Percentiles rank a stretch among this genome's conserved stretches.
These are phyloP conservation scores for Trametes villosa DNA, from an alignment of 768 basidiomycete genomes.

Conservation along the genomic window DNA sequence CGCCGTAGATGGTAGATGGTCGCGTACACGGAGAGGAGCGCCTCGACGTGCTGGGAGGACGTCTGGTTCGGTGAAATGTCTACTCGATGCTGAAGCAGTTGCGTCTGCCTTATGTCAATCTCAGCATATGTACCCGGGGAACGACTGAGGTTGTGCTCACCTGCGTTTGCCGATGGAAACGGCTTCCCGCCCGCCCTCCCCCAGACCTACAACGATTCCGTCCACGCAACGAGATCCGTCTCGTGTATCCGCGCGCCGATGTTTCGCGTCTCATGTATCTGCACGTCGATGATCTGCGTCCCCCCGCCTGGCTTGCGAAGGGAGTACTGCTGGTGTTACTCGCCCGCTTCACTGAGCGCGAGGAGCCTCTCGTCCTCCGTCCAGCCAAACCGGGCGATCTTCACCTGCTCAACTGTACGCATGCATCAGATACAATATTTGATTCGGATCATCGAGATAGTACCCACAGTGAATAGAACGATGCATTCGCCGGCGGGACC, in stretches of 20 bases:
- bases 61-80: slow-evolving; percentile 90
- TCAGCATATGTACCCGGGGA: background rate
- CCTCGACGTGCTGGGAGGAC: slow-evolving; percentile 26
- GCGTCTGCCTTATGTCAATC: slow-evolving; percentile 56
- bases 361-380: slow-evolving; percentile 78
- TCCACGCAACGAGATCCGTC: slow-evolving; percentile 84
- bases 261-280: no score
- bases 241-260: slow-evolving; percentile 86
- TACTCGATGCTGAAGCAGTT: slow-evolving; percentile 84
- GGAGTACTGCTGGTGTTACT: no score
- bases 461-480: no score
- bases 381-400: slow-evolving; percentile 84
- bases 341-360: slow-evolving; percentile 89
- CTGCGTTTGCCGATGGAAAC: slow-evolving; percentile 74
- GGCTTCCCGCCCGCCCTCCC: no score
- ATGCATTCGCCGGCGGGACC: slow-evolving; percentile 77
- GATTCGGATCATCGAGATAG: no score
- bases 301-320: slow-evolving; percentile 79
- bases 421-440: slow-evolving; percentile 2
- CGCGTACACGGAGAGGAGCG: slow-evolving; percentile 64
- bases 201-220: slow-evolving; percentile 73
- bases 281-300: slow-evolving; percentile 81
- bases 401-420: slow-evolving; percentile 79
- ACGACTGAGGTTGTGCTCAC: slow-evolving; percentile 47
- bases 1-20: slow-evolving; percentile 84